Percentiles rank a stretch among this genome's conserved stretches.
phyloP scores from a whole-genome alignment of 164 flowering plant genomes.

The Annona squamosa region DNA sequence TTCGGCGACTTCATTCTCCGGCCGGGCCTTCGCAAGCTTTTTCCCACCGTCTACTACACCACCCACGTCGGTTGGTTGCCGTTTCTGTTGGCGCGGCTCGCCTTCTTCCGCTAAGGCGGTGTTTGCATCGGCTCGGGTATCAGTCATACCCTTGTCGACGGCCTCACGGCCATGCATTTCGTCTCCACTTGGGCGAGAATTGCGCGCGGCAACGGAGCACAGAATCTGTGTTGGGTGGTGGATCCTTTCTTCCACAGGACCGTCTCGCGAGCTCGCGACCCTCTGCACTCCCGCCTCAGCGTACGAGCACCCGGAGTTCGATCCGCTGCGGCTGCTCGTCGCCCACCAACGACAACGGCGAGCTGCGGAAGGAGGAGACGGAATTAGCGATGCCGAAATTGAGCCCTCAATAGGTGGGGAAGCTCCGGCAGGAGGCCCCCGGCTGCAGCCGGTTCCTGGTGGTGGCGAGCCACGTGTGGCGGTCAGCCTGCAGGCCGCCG shows the following conservation, averaged over 20 bases:
- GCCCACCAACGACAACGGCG: conserved; percentile 12
- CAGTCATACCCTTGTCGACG: conserved; percentile 39
- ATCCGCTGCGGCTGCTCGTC: conserved; percentile 25
- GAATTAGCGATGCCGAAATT: conserved; percentile 24
- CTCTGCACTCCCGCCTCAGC: conserved; percentile 7
- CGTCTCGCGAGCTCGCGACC: conserved; percentile 17
- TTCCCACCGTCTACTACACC: conserved; percentile 32
- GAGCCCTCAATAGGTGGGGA: conserved; percentile 24
- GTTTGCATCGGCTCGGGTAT: conserved; percentile 20
- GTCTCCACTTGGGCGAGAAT: conserved; percentile 39
- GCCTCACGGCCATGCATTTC: conserved; percentile 36
- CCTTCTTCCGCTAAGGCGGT: conserved; percentile 40
- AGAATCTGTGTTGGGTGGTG: too few relatives aligned
- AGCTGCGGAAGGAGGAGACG: conserved; percentile 24
- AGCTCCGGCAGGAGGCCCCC: conserved; percentile 24
- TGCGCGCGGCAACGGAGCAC: conserved; percentile 26
- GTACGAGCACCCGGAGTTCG: conserved; percentile 21
- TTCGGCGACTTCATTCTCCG: conserved; percentile 26
- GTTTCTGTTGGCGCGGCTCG: conserved; percentile 32
- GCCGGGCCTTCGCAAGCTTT: conserved; percentile 15
- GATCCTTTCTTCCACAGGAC: conserved; percentile 33
- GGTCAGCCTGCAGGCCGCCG: conserved; percentile 21
- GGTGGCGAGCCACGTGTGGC: conserved; percentile 23
- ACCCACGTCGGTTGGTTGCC: conserved; percentile 30
- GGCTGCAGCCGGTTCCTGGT: conserved; percentile 25